Percentiles rank a stretch among this genome's conserved stretches.
Conservation (phyloP, 192 early-diverging fungal species). For the Gigaspora rosea region DNA sequence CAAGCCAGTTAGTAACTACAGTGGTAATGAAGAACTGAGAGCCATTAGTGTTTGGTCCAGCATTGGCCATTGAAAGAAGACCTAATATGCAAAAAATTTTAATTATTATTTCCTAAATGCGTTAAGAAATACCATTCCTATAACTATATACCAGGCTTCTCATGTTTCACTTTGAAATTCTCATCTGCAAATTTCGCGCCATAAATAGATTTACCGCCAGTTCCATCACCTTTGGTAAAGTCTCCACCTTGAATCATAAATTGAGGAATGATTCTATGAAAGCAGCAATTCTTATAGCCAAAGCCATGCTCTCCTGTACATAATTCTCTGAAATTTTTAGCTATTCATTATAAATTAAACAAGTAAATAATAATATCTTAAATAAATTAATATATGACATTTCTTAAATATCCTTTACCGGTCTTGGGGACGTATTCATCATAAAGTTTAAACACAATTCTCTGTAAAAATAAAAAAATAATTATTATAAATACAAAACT, state of each 20-base stretch:
- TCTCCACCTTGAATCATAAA: conserved; percentile 90
- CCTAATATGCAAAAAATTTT: conserved; percentile 20
- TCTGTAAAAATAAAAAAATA: conserved; percentile 35
- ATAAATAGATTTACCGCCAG: conserved; percentile 90
- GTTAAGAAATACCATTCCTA: background rate
- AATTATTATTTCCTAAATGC: background rate
- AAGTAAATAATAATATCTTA: background rate
- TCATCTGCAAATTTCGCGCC: conserved; percentile 75
- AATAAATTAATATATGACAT: background rate
- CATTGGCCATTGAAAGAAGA: conserved; percentile 87
- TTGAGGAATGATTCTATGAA: conserved; percentile 85
- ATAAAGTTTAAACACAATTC: conserved; percentile 65
- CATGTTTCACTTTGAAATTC: conserved; percentile 60
- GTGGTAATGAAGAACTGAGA: conserved; percentile 92
- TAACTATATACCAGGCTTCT: conserved; percentile 43
- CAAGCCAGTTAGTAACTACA: conserved; percentile 80
- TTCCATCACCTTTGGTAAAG: conserved; percentile 84
- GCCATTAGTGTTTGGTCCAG: conserved; percentile 82
- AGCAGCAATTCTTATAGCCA: conserved; percentile 70
- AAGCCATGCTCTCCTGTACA: conserved; percentile 96
- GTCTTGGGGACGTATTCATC: conserved; percentile 72
- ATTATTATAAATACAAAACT: background rate
- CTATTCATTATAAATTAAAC: conserved; percentile 33
- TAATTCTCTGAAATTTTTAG: conserved; percentile 98
- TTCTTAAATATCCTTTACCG: background rate